phyloP scores from a whole-genome alignment of 2,329 filamentous ascomycete genomes.

The Colletotrichum tanaceti region DNA sequence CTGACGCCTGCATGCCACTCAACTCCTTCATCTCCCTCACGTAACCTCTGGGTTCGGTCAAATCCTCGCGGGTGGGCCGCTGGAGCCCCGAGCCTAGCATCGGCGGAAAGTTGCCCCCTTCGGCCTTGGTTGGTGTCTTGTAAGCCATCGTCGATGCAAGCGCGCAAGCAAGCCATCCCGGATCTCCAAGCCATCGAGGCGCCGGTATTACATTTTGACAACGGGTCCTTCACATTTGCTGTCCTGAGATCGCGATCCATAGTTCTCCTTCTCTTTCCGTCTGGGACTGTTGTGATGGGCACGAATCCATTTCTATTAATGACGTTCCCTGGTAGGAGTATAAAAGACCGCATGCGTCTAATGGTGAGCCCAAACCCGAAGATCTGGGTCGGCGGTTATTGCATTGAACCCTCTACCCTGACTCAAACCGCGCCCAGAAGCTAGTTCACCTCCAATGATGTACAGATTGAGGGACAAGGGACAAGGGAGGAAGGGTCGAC shows the following conservation, averaged over 20 bases:
- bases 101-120: not conserved
- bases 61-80: not conserved
- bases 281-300: not conserved
- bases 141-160: constrained; percentile 6
- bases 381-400: not conserved
- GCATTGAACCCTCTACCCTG: too few species aligned
- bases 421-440: too few species aligned
- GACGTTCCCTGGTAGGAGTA: not conserved
- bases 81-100: not conserved
- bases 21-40: not conserved
- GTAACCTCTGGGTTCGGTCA: not conserved
- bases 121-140: not conserved
- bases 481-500: not conserved
- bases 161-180: not conserved
- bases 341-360: not conserved
- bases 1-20: not conserved
- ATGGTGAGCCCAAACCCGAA: not conserved
- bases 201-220: too few species aligned
- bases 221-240: not conserved
- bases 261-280: not conserved
- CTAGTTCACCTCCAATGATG: too few species aligned
- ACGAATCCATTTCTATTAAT: not conserved
- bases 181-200: not conserved
- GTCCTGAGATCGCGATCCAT: not conserved
- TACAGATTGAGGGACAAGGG: too few species aligned